Evolutionary conservation across 2,329 filamentous ascomycete species (phyloP).

Genomic region (Keithomyces neogunnii): DNA sequence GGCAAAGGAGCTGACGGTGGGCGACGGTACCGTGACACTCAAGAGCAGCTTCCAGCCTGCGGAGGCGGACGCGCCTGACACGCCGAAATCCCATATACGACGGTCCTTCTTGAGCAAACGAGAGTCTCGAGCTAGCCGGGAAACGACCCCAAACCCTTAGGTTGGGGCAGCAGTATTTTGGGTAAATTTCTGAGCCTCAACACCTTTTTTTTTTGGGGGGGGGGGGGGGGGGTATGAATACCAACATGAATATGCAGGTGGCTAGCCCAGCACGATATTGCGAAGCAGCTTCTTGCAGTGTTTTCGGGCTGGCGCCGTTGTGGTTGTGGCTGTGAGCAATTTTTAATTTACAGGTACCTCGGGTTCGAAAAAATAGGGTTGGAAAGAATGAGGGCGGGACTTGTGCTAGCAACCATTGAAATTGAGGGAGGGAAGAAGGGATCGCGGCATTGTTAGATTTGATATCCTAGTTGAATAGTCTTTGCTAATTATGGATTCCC

Average conservation of each 20-base stretch:
- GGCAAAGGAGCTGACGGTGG: conserved; percentile 68
- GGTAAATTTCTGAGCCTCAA: conserved; percentile 4
- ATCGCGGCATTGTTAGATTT: not conserved
- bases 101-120: conserved; percentile 49
- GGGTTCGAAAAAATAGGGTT: not conserved
- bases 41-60: conserved; percentile 61
- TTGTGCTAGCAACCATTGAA: not conserved
- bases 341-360: conserved; percentile 1
- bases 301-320: not conserved
- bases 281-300: conserved; percentile 2
- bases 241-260: not conserved
- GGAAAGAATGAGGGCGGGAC: not conserved
- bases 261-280: not conserved
- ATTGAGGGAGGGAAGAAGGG: not conserved
- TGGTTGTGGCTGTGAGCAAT: not conserved
- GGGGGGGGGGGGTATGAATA: too few relatives aligned
- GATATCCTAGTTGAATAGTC: conserved; percentile 7
- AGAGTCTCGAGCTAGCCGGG: conserved; percentile 34
- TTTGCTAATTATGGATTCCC: not conserved
- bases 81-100: conserved; percentile 38
- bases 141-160: conserved; percentile 31
- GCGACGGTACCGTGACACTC: conserved; percentile 62
- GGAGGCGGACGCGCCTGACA: conserved; percentile 37
- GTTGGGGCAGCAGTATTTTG: conserved; percentile 9
- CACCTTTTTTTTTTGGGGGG: not conserved